phyloP scores from a whole-genome alignment of 805 yeast genomes.

The Wickerhamiella australiensis region DNA sequence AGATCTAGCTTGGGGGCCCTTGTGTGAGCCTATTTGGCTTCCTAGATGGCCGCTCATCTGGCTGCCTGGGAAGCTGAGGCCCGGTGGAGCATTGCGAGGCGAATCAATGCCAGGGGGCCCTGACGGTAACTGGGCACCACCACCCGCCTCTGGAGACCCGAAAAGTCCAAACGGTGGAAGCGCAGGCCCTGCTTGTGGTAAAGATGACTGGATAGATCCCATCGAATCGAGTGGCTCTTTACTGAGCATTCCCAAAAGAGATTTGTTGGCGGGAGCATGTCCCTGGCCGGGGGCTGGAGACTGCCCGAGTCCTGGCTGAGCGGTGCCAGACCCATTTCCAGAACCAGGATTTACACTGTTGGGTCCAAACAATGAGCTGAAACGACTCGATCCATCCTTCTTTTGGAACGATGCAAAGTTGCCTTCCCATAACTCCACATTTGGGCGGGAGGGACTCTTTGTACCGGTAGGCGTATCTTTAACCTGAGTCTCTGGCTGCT shows the following conservation, averaged over 20 bases:
- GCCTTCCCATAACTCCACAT: conserved; percentile 11
- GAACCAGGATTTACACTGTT: too few species aligned
- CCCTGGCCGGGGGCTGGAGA: too few species aligned
- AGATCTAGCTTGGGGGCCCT: neutral
- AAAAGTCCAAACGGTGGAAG: conserved; percentile 1
- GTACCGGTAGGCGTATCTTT: neutral
- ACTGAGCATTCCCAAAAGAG: neutral
- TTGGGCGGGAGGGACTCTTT: neutral
- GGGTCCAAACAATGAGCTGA: conserved; percentile 5
- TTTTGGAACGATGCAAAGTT: neutral
- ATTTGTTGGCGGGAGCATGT: too few species aligned
- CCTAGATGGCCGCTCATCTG: too few species aligned
- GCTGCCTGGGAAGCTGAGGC: neutral
- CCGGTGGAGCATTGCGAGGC: neutral
- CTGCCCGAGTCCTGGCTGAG: too few species aligned
- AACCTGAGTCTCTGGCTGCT: neutral
- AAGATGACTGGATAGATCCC: neutral
- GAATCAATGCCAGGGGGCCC: too few species aligned
- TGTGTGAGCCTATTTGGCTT: neutral
- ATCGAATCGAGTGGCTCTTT: neutral
- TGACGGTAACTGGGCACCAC: too few species aligned
- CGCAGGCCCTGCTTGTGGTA: neutral
- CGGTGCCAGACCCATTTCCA: too few species aligned
- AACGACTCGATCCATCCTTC: conserved; percentile 4
- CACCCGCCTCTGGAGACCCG: neutral